A percentile compares a stretch with the other conserved stretches of the same genome.
These are phyloP conservation scores for Lyophyllum shimeji DNA, from an alignment of 768 basidiomycete species.

Conservation along the genomic window DNA sequence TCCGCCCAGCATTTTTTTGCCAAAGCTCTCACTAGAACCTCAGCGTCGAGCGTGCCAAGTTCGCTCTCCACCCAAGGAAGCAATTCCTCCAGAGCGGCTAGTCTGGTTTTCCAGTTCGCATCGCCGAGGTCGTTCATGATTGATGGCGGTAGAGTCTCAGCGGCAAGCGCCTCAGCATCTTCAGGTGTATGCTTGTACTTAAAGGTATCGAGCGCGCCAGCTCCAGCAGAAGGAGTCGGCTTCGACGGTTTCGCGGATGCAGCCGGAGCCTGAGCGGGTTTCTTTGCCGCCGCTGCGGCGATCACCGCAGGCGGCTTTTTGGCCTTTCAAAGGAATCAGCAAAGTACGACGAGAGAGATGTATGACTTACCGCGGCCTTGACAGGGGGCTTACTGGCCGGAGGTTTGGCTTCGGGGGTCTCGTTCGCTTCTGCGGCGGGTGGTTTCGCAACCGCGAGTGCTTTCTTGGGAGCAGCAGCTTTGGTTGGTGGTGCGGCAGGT, in stretches of 20 bases:
- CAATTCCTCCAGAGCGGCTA: conserved; percentile 88
- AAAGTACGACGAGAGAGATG: conserved; percentile 1
- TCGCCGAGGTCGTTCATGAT: conserved; percentile 78
- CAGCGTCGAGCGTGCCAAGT: conserved; percentile 71
- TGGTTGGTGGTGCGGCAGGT: conserved; percentile 21
- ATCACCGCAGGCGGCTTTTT: conserved; percentile 51
- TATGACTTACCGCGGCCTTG: conserved; percentile 40
- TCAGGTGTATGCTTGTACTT: conserved; percentile 92
- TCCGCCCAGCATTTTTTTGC: conserved; percentile 97
- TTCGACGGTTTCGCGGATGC: conserved; percentile 44
- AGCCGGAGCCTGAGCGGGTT: conserved; percentile 38
- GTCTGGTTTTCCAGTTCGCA: conserved; percentile 88
- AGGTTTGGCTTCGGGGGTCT: conserved; percentile 33
- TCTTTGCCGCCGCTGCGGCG: conserved; percentile 45
- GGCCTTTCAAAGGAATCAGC: conserved; percentile 27
- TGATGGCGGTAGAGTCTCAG: conserved; percentile 67
- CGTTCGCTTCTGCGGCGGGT: conserved; percentile 13
- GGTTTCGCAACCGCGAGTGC: background rate
- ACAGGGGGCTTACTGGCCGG: conserved; percentile 51
- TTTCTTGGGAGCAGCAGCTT: conserved; percentile 20
- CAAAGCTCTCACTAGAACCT: conserved; percentile 84
- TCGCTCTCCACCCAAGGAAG: conserved; percentile 75
- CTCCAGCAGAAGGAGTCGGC: conserved; percentile 43
- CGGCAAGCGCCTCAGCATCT: conserved; percentile 82
- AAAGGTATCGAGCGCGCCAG: conserved; percentile 72